Conservation (phyloP, 495 filamentous ascomycete species). For the Hypoxylon cercidicola region DNA sequence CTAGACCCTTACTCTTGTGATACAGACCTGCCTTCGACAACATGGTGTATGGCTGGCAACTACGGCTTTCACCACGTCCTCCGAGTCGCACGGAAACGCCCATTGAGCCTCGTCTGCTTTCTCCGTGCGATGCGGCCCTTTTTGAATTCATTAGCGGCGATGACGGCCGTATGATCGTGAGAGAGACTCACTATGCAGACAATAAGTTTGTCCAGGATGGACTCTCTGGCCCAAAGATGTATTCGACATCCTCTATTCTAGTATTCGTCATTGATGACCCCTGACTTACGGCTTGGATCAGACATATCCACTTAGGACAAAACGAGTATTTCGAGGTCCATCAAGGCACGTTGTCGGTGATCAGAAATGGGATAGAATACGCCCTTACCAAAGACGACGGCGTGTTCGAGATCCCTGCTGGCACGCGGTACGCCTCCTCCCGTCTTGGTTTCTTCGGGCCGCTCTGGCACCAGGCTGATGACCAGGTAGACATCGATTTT, state of each 20-base stretch:
- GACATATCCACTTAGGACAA: slow-evolving; percentile 31
- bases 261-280: no score
- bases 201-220: slow-evolving; percentile 6
- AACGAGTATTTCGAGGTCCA: slow-evolving; percentile 46
- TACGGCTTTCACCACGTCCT: slow-evolving; percentile 20
- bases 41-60: slow-evolving; percentile 15
- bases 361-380: slow-evolving; percentile 10
- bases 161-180: slow-evolving; percentile 6
- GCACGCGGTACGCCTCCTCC: slow-evolving; percentile 27
- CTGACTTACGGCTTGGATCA: slow-evolving; percentile 1
- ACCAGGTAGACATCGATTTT: slow-evolving; percentile 23
- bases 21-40: no score
- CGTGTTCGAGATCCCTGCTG: slow-evolving; percentile 4
- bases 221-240: slow-evolving; percentile 17
- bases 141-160: slow-evolving; percentile 12
- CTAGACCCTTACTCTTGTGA: no score
- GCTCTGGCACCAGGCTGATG: no score
- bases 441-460: no score
- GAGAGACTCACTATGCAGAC: slow-evolving; percentile 16
- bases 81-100: not conserved
- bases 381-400: slow-evolving; percentile 28
- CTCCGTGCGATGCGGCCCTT: slow-evolving; percentile 6
- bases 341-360: slow-evolving; percentile 9
- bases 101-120: not conserved
- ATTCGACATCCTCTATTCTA: no score